These are phyloP conservation scores for Selaginella tamariscina DNA, from an alignment of 75 land plant genomes.

Conservation along the genomic window DNA sequence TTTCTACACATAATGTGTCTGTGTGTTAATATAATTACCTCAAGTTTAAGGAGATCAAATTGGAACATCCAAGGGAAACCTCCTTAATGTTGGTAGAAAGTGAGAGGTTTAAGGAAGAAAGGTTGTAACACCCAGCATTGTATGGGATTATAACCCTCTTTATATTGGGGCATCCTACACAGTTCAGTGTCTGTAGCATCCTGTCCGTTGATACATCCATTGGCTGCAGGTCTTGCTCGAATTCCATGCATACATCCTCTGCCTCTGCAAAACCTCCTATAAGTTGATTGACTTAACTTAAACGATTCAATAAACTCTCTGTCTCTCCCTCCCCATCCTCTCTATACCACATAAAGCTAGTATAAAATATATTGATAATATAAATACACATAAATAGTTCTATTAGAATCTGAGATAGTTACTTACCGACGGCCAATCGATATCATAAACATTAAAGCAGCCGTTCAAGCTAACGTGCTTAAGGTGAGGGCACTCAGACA, in stretches of 20 bases:
- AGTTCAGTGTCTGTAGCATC: constrained; percentile 60
- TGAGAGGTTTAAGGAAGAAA: constrained; percentile 68
- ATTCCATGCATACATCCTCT: neutral
- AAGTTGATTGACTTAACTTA: too few relatives aligned
- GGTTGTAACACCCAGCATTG: constrained; percentile 40
- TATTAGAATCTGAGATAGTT: too few relatives aligned
- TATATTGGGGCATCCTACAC: constrained; percentile 86
- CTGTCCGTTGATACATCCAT: constrained; percentile 8
- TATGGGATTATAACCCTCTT: constrained; percentile 60
- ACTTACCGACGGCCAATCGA: constrained; percentile 44
- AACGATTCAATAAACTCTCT: too few relatives aligned
- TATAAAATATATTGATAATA: too few relatives aligned
- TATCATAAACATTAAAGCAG: constrained; percentile 67
- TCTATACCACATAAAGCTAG: too few relatives aligned
- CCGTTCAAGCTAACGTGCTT: constrained; percentile 78
- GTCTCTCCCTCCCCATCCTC: too few relatives aligned
- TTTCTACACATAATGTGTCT: neutral
- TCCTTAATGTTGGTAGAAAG: constrained; percentile 76
- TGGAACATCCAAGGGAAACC: constrained; percentile 56
- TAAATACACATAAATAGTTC: too few relatives aligned
- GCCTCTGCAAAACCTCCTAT: too few relatives aligned
- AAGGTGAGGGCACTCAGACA: constrained; percentile 64
- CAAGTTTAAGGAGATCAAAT: constrained; percentile 54
- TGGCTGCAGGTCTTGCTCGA: neutral
- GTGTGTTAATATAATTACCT: constrained; percentile 33